Base-by-base conservation (phyloP, 2,329 filamentous ascomycete genomes). In the Verticillium nonalfalfae region DNA sequence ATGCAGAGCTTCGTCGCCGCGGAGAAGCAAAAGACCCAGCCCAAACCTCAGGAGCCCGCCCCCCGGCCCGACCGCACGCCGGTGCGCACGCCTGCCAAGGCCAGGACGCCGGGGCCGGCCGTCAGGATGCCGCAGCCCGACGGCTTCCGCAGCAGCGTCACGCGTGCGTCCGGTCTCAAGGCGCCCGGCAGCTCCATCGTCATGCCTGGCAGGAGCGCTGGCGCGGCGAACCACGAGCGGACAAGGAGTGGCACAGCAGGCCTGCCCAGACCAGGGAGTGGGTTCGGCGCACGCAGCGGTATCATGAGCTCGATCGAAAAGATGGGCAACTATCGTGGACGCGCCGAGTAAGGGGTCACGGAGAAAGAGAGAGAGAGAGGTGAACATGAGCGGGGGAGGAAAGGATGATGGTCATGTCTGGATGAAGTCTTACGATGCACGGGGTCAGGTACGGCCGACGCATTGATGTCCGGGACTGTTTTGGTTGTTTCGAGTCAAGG, bases 231-330 rank as follows among this genome's bases (percentile, higher is more conserved):
- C 35, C 78, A 80, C 62, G 80, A 81, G 66, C 71, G 80, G 59
- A 77, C 76, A 55, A 80, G 78, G 61, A 74, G 65, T 50, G 72
- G 71, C 15, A 65, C 69, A 36, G 70, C 63, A 7, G 66, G 77
- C 9, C 68, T 84, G 59, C 78, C 81, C 45, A 75, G 82, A 63
- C 83, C 82, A 14, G 79, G 79, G 63, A 81, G 78, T 65, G 79
- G 78, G 39, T 66, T 76, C 63, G 76, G 76, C 9, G 69, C 73
- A 65, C 75, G 90, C 68, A 91, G 89, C 70, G 87, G 89, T 61
- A 89, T 95, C 70, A 88, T 96, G 88, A 90, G 83, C 68, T 92
- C 90, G 18, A 95, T 96, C 72, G 91, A 96, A 79, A 86, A 88
- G 75, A 96, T 96, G 92, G 91, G 91, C 10, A 87, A 81, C 68